A percentile compares a stretch with the other conserved stretches of the same genome.
Conservation (phyloP, 768 basidiomycete genomes). For the Guyanaporus albipodus region DNA sequence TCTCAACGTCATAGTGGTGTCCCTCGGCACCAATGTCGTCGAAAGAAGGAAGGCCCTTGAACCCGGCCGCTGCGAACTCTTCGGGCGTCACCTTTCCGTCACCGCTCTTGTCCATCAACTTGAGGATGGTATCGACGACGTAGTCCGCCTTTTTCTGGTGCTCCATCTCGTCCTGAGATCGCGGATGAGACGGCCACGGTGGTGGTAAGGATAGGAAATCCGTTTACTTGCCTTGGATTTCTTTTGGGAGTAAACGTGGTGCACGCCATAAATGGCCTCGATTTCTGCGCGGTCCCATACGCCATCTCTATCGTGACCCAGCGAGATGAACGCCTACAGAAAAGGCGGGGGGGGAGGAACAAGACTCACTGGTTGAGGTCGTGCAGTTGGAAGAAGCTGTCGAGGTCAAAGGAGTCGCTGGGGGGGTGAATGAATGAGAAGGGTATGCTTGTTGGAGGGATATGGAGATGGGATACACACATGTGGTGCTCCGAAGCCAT, state of each 20-base stretch:
- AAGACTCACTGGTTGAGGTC: constrained; percentile 73
- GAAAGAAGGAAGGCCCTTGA: constrained; percentile 78
- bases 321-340: not conserved
- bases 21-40: constrained; percentile 83
- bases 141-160: constrained; percentile 79
- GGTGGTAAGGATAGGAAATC: not conserved
- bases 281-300: constrained; percentile 84
- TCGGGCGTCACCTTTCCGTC: constrained; percentile 68
- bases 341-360: not conserved
- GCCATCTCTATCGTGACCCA: constrained; percentile 58
- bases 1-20: constrained; percentile 90
- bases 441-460: too few species aligned
- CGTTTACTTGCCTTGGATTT: constrained; percentile 56
- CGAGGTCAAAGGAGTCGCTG: constrained; percentile 80
- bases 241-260: constrained; percentile 85
- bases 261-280: constrained; percentile 93
- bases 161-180: constrained; percentile 64
- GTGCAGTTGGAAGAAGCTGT: constrained; percentile 94
- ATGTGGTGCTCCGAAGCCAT: constrained; percentile 91
- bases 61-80: constrained; percentile 70
- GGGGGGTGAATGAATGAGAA: too few species aligned
- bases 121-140: constrained; percentile 69
- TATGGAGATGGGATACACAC: constrained; percentile 35
- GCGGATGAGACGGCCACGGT: too few species aligned
- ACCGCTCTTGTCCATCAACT: constrained; percentile 63